These are phyloP conservation scores for Nakazawaea holstii DNA, from an alignment of 805 yeast species.

Conservation along the genomic window DNA sequence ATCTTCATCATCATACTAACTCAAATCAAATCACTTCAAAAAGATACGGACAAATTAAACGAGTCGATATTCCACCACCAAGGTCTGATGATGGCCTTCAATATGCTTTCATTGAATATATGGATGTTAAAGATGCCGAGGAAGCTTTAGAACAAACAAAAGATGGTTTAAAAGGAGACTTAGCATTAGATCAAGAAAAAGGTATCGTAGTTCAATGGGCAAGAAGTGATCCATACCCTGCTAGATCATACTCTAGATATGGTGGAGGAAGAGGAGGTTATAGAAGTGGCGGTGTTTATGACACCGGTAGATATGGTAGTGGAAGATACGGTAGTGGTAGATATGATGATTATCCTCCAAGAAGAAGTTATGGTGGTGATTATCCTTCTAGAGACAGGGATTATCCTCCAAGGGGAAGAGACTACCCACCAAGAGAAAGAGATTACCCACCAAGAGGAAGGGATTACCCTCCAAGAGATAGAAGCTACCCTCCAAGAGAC, in stretches of 20 bases:
- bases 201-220: conserved; percentile 52
- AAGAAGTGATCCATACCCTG: conserved; percentile 44
- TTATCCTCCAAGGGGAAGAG: conserved; percentile 6
- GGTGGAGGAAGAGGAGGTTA: conserved; percentile 16
- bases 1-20: conserved; percentile 12
- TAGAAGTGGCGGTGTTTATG: conserved; percentile 12
- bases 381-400: conserved; percentile 7
- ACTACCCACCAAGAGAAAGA: conserved; percentile 5
- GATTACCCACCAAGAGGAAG: conserved; percentile 4
- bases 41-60: conserved; percentile 52
- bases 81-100: conserved; percentile 53
- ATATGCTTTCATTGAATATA: conserved; percentile 60
- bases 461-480: conserved; percentile 12
- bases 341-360: conserved; percentile 13
- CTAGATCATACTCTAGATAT: conserved; percentile 29
- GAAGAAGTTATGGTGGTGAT: conserved; percentile 2
- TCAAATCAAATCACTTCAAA: background rate
- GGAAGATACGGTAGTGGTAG: conserved; percentile 17
- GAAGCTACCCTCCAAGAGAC: conserved; percentile 10
- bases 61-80: conserved; percentile 61
- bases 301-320: conserved; percentile 15
- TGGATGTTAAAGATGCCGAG: conserved; percentile 46
- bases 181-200: conserved; percentile 32
- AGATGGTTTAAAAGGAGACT: conserved; percentile 29
- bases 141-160: conserved; percentile 42